Base-by-base conservation (phyloP, 306 rosid genomes). In the Carpinus viminea region DNA sequence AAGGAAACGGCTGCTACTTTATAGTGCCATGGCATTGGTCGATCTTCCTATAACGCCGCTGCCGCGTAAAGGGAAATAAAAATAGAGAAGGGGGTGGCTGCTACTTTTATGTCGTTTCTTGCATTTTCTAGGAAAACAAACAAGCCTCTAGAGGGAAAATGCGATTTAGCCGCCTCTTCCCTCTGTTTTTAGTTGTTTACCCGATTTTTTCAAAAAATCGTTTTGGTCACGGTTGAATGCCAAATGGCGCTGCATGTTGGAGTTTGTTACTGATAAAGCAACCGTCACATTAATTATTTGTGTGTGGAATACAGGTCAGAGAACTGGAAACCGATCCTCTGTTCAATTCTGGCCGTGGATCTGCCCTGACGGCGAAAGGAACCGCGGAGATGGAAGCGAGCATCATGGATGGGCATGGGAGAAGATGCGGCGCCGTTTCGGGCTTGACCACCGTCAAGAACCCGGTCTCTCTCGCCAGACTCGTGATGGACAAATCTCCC, bases 351-450 rank as follows among this genome's bases (percentile, higher is more conserved):
- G 99, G 99, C 1, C 93, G 98, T 72, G 99, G 98, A 81, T 93
- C 99, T 5, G 96, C 97, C 5, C 76, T 96, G 18, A 91, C 97
- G 4, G 97, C 84, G 8, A 85, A 93, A 1, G 98, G 99, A 8
- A 96, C 88, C 45, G 99, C 88, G 21, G 99, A 96, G 70, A 93
- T 96, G 98, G 99, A 96, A 74, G 96, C 99, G 8, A 91, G 97
- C 76, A 96, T 96, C 50, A 96, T 96, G 99, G 99, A 96, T 6
- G 99, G 99, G 4, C 60, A 87, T 0, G 88, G 86, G 47, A 83
- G 99, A 74, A 72, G 99, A 84, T 95, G 98, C 79, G 98, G 99
- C 13, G 97, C 97, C 47, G 99, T 96, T 3, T 93, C 98, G 2
- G 99, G 99, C 0, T 45, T 96, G 9, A 77, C 87, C 74, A 91